Evolutionary conservation across 2,329 filamentous ascomycete genomes (phyloP).

Genomic region (Aureobasidium mangrovei): DNA sequence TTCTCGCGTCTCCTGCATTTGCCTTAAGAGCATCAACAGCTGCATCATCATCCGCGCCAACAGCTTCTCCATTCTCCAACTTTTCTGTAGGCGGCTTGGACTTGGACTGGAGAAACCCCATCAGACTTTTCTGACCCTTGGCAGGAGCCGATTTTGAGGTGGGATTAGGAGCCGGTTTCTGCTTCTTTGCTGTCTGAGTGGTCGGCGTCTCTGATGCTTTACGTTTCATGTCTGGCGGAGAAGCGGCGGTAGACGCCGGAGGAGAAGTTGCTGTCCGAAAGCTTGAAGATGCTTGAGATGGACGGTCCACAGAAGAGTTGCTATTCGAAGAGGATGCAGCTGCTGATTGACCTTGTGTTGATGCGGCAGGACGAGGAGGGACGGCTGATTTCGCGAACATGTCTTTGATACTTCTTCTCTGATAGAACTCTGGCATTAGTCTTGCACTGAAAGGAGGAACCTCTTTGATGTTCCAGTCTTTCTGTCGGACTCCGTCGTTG

Average conservation of each 20-base stretch:
- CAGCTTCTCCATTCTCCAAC: neutral
- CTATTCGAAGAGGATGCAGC: neutral
- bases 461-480: conserved; percentile 59
- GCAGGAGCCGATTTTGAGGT: conserved; percentile 22
- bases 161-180: conserved; percentile 32
- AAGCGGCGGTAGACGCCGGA: neutral
- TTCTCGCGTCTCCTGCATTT: neutral
- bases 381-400: conserved; percentile 63
- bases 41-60: no score
- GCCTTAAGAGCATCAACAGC: no score
- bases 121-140: conserved; percentile 53
- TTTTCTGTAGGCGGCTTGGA: conserved; percentile 1
- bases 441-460: conserved; percentile 68
- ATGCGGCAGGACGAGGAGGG: neutral
- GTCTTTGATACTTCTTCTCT: conserved; percentile 75
- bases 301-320: neutral
- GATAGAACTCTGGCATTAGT: conserved; percentile 79
- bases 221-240: conserved; percentile 25
- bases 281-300: neutral
- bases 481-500: conserved; percentile 52
- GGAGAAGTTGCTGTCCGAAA: neutral
- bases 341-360: neutral
- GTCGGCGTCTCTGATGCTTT: conserved; percentile 24
- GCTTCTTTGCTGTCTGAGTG: conserved; percentile 38
- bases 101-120: conserved; percentile 70